Conservation (phyloP, 805 yeast genomes). For the Cyberlindnera saturnus region DNA sequence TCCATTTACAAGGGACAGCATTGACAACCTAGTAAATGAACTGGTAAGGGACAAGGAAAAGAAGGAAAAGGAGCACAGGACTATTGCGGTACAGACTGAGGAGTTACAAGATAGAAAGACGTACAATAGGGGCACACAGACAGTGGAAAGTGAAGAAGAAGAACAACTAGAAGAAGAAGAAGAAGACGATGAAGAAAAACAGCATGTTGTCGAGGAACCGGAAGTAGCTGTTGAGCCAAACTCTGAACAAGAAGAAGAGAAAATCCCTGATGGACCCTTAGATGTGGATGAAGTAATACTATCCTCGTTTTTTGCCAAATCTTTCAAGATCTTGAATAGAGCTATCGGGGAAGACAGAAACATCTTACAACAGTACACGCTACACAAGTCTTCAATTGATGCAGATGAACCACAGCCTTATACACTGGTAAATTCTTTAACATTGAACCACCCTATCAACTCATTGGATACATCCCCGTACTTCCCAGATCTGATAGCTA, state of each 20-base stretch:
- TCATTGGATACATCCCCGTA: conserved; percentile 16
- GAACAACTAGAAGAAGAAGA: background rate
- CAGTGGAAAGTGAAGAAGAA: conserved; percentile 5
- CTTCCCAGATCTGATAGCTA: conserved; percentile 14
- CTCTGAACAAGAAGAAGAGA: background rate
- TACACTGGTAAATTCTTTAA: conserved; percentile 1
- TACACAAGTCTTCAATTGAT: conserved; percentile 1
- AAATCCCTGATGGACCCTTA: background rate
- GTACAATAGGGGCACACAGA: conserved; percentile 25
- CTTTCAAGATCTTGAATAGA: conserved; percentile 21
- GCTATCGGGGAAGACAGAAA: conserved; percentile 23
- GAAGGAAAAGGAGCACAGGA: conserved; percentile 2
- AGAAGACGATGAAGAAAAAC: conserved; percentile 1
- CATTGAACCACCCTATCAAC: conserved; percentile 9
- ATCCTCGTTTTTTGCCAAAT: conserved; percentile 15
- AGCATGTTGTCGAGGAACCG: conserved; percentile 1
- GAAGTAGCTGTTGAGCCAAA: background rate
- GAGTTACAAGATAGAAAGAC: conserved; percentile 1
- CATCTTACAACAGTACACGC: conserved; percentile 15
- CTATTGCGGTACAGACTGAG: conserved; percentile 11
- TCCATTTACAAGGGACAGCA: background rate
- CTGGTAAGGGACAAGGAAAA: conserved; percentile 5
- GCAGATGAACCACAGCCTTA: conserved; percentile 9
- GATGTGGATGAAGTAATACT: conserved; percentile 9
- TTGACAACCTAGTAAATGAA: conserved; percentile 8